Conservation (phyloP, 305 asterid genomes). For the Solanum hybrid region DNA sequence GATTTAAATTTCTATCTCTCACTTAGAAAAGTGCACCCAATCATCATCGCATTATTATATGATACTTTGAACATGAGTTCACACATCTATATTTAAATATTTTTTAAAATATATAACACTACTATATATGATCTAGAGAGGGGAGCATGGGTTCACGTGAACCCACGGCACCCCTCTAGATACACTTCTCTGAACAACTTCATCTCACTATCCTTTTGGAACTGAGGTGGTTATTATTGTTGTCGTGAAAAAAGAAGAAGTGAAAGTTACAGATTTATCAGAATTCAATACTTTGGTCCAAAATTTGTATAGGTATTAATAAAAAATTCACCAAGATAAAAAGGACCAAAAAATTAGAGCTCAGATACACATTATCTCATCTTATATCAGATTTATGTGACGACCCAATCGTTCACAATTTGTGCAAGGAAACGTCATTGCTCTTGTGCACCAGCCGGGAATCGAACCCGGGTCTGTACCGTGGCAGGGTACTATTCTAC, state of each 20-base stretch:
- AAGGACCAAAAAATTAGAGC: neutral
- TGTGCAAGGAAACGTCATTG: neutral
- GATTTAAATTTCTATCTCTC: no score
- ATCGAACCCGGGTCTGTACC: constrained; percentile 80
- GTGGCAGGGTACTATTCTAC: constrained; percentile 58
- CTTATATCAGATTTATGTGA: neutral
- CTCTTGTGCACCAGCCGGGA: constrained; percentile 67
- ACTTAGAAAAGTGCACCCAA: no score
- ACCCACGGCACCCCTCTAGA: no score
- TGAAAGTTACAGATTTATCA: accelerated
- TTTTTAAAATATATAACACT: no score
- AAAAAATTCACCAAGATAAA: no score
- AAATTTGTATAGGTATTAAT: neutral
- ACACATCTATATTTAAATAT: no score
- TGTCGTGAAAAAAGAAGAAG: neutral
- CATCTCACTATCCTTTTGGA: neutral
- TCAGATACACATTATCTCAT: neutral
- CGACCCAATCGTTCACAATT: neutral
- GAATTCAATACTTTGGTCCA: neutral
- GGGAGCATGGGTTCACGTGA: no score
- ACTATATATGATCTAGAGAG: no score
- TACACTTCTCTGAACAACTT: no score
- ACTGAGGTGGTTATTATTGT: neutral
- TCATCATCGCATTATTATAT: no score
- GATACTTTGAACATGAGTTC: no score